Base-by-base conservation (phyloP, 345 rosid species). In the Brassica rapa region DNA sequence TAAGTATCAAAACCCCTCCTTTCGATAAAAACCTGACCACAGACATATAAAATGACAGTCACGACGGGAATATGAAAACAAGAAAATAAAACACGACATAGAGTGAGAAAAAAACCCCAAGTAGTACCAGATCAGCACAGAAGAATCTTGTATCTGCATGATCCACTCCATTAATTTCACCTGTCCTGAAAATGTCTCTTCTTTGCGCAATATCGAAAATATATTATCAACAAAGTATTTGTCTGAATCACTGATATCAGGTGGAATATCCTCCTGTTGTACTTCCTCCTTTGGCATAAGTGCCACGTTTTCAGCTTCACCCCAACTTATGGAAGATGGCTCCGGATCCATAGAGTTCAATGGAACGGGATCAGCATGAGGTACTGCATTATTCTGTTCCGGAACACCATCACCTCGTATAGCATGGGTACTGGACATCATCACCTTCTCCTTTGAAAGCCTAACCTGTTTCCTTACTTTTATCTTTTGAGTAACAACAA, bases 1-100 rank as follows among this genome's bases (percentile, higher is more conserved):
- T 96, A 80, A 96, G 80, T 73, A 93, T 91, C 90, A 96, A 90
- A 73, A 89, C 90, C 62, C 98, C 98, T 39, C 98, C 98, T 87
- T 87, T 87, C 69, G 82, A 81, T 79, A 96, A 82, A 86, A 96
- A 93, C 97, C 99, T 96, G 83, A 25, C 81, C 80, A 75, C 62
- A 72, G 57, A 49, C 46, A 68, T 23, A 64, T 63, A 65, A 76
- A 86, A 35, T 6, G 63, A 57, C 30, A 27, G 67, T 59, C 57
- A 49, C 30, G 15, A 56, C 16, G 8, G 25, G 19, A 23, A 69
- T 35, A 75, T n/a, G 27, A 55, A 66, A 74, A 37, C 7, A 32
- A 71, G 5, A 63, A 56, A 3, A 69, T 61, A 15, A 53, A 21
- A 33, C 43, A 81, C 33, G 69, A 77, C 25, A 70, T 2, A 21